phyloP scores from a whole-genome alignment of 2,329 filamentous ascomycete species.

The Leptographium lundbergii region DNA sequence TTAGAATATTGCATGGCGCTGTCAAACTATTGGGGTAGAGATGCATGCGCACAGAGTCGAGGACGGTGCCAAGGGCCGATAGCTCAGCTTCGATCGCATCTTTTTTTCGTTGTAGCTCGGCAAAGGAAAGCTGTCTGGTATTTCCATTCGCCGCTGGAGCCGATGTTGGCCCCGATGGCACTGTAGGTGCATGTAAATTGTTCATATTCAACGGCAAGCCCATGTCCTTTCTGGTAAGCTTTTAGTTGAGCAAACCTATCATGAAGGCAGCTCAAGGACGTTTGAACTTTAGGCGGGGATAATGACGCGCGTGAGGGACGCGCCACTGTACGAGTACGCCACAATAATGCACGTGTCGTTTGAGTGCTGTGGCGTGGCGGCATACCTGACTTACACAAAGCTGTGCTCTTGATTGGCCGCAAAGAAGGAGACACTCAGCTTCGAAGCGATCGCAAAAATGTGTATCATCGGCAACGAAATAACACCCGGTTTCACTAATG shows the following conservation, averaged over 20 bases:
- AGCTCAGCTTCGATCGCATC: constrained; percentile 77
- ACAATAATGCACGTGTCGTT: background rate
- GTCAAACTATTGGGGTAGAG: too few species aligned
- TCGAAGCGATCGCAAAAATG: background rate
- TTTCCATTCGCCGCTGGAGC: constrained; percentile 47
- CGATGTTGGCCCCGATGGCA: constrained; percentile 64
- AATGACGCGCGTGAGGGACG: constrained; percentile 8
- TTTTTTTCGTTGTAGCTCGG: constrained; percentile 74
- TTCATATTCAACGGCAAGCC: constrained; percentile 33
- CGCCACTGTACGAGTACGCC: background rate
- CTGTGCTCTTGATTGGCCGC: background rate
- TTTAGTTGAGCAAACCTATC: background rate
- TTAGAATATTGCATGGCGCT: background rate
- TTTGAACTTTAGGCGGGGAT: constrained; percentile 4
- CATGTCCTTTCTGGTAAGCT: constrained; percentile 11
- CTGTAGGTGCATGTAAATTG: constrained; percentile 45
- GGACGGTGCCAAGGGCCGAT: constrained; percentile 66
- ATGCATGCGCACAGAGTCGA: constrained; percentile 60
- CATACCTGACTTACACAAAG: background rate
- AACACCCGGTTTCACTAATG: background rate
- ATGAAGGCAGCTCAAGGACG: background rate
- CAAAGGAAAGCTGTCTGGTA: constrained; percentile 53
- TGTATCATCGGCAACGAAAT: background rate
- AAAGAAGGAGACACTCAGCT: background rate
- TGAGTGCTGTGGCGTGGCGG: background rate